Conservation (phyloP, 1,284 basidiomycete genomes). For the Cutaneotrichosporon cavernicola region DNA sequence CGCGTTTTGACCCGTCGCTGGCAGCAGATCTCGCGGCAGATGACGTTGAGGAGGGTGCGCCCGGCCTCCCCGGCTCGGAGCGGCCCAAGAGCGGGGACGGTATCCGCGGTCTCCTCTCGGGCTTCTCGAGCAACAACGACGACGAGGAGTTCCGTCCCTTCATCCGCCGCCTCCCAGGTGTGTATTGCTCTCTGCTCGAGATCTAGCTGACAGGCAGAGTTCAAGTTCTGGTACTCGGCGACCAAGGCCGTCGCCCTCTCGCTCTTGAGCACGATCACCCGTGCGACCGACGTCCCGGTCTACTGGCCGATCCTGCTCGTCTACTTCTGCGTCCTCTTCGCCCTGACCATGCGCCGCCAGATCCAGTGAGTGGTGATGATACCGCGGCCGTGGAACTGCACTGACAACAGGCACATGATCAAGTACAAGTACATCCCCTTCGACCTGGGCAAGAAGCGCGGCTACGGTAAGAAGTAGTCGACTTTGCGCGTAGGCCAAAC, state of each 20-base stretch:
- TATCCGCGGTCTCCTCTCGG: constrained; percentile 46
- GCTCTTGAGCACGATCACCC: constrained; percentile 73
- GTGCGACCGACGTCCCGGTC: constrained; percentile 87
- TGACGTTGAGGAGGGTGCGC: constrained; percentile 91
- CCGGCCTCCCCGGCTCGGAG: constrained; percentile 51
- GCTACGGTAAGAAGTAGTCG: constrained; percentile 47
- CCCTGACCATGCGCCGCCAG: constrained; percentile 86
- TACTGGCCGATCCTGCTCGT: constrained; percentile 97
- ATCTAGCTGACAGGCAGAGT: constrained; percentile 29
- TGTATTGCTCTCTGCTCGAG: background rate
- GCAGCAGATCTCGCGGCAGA: constrained; percentile 90
- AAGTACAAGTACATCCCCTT: constrained; percentile 79
- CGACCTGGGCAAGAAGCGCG: constrained; percentile 50
- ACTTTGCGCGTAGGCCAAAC: background rate
- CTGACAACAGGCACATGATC: constrained; percentile 81
- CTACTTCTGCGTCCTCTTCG: constrained; percentile 85
- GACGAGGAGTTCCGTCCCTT: constrained; percentile 92
- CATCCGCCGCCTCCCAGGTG: constrained; percentile 92
- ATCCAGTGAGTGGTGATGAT: constrained; percentile 69
- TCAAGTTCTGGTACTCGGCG: constrained; percentile 73
- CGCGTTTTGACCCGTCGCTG: constrained; percentile 85
- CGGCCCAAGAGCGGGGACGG: constrained; percentile 33
- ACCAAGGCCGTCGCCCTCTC: constrained; percentile 85
- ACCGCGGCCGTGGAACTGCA: background rate
- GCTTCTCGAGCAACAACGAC: constrained; percentile 41